These are phyloP conservation scores for Alternaria ventricosa DNA, from an alignment of 2,329 filamentous ascomycete genomes.

Conservation along the genomic window DNA sequence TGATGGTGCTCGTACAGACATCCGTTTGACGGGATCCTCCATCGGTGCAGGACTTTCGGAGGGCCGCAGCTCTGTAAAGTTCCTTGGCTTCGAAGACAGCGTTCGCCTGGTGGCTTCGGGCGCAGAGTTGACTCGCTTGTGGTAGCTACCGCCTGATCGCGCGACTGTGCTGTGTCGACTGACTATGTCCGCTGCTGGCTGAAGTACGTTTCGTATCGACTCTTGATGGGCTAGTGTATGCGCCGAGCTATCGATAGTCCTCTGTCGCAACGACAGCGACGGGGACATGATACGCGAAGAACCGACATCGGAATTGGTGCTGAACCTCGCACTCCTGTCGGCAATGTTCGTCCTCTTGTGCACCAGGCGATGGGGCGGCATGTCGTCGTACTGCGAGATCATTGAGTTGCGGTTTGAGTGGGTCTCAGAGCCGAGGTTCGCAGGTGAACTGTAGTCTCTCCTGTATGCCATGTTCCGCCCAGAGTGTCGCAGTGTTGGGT, in stretches of 20 bases:
- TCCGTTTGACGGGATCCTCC: not conserved
- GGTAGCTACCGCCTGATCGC: conserved; percentile 22
- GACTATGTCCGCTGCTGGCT: conserved; percentile 44
- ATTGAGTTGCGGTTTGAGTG: conserved; percentile 55
- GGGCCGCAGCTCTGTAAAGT: conserved; percentile 31
- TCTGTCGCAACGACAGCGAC: conserved; percentile 38
- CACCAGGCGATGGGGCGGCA: conserved; percentile 56
- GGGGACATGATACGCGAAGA: conserved; percentile 33
- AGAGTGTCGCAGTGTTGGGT: conserved; percentile 59
- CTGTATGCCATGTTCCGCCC: conserved; percentile 61
- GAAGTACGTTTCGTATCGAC: conserved; percentile 38
- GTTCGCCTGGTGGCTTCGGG: conserved; percentile 32
- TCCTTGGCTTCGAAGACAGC: conserved; percentile 18
- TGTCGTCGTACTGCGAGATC: conserved; percentile 44
- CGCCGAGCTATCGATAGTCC: conserved; percentile 38
- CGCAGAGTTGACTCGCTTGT: conserved; percentile 45
- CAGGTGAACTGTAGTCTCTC: conserved; percentile 45
- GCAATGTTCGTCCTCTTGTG: conserved; percentile 60
- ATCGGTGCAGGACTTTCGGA: conserved; percentile 25
- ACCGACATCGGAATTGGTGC: conserved; percentile 37
- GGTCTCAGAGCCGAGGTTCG: conserved; percentile 51
- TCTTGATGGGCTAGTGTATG: conserved; percentile 41
- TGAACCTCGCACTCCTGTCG: conserved; percentile 48
- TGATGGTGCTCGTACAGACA: not conserved
- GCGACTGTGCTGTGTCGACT: conserved; percentile 37